A percentile compares a stretch with the other conserved stretches of the same genome.
phyloP scores from a whole-genome alignment of 2,329 filamentous ascomycete species.

The Fusarium newnesense region DNA sequence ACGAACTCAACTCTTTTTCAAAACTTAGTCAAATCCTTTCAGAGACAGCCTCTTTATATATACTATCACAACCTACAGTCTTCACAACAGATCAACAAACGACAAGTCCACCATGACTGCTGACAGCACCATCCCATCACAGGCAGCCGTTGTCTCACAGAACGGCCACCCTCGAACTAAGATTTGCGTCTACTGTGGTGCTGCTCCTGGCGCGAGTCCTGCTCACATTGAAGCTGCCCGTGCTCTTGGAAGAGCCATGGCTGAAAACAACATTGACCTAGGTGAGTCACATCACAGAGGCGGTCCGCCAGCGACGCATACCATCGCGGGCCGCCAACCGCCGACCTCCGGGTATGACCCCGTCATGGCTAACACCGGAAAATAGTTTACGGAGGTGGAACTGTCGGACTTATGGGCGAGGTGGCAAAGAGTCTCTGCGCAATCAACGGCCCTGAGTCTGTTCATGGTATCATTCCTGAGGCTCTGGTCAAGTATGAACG shows the following conservation, averaged over 20 bases:
- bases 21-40: not conserved
- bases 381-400: conserved; percentile 91
- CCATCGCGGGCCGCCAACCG: conserved; percentile 10
- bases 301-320: not conserved
- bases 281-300: conserved; percentile 53
- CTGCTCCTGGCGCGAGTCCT: conserved; percentile 77
- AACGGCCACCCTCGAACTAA: conserved; percentile 62
- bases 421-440: conserved; percentile 86
- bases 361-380: conserved; percentile 7
- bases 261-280: conserved; percentile 81
- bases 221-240: conserved; percentile 83
- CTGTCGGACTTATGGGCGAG: conserved; percentile 95
- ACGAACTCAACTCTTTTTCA: not conserved
- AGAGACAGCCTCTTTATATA: not conserved
- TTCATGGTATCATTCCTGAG: conserved; percentile 93
- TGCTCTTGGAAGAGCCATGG: conserved; percentile 77
- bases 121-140: conserved; percentile 35
- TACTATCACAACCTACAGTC: not conserved
- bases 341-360: not conserved
- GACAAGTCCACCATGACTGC: conserved; percentile 43
- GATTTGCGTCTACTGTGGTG: conserved; percentile 95
- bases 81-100: not conserved
- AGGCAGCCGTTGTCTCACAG: conserved; percentile 25
- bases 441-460: conserved; percentile 80
- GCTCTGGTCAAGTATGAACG: conserved; percentile 85